phyloP scores from a whole-genome alignment of 2,329 filamentous ascomycete species.

The Fusarium sp. region DNA sequence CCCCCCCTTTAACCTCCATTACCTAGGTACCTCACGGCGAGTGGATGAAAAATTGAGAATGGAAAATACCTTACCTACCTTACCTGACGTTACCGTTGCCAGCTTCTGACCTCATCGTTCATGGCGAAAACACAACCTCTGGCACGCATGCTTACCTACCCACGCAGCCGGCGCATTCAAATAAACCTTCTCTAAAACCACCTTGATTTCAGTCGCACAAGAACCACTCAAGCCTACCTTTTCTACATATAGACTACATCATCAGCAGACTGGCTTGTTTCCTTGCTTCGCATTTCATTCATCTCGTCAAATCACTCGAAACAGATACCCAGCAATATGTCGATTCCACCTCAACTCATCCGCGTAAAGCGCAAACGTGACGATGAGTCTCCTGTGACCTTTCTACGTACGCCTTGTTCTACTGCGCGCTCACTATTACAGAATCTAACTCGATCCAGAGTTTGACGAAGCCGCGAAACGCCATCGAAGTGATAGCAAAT shows the following conservation, averaged over 20 bases:
- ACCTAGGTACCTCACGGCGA: neutral
- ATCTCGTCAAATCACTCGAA: neutral
- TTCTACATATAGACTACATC: neutral
- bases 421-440: constrained; percentile 1
- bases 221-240: neutral
- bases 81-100: neutral
- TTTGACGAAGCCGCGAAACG: constrained; percentile 64
- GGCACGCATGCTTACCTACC: neutral
- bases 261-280: neutral
- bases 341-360: constrained; percentile 66
- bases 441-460: constrained; percentile 49
- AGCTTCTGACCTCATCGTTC: constrained; percentile 34
- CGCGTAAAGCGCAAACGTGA: constrained; percentile 69
- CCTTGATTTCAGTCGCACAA: neutral
- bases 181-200: neutral
- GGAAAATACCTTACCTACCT: neutral
- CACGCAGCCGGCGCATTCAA: neutral
- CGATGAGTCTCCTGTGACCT: constrained; percentile 63
- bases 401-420: constrained; percentile 57
- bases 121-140: neutral
- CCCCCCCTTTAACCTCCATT: neutral
- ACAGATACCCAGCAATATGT: constrained; percentile 52
- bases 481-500: constrained; percentile 59
- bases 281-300: neutral
- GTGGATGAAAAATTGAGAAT: constrained; percentile 12